Evolutionary conservation across 2,329 filamentous ascomycete genomes (phyloP).

Genomic region (Colletotrichum tabaci): DNA sequence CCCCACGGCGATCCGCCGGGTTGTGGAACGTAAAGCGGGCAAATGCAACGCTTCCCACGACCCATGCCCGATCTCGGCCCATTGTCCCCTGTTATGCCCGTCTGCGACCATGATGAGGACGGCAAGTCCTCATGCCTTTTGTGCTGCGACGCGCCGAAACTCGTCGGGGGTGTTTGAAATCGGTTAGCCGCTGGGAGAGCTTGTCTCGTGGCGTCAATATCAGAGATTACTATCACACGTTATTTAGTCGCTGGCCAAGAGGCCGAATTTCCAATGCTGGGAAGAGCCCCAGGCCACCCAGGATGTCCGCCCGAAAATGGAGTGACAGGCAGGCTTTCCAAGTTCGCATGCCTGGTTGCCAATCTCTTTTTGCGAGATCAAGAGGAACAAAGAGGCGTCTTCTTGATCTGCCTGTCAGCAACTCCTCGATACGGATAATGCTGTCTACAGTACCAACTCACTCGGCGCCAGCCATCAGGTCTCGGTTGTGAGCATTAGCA

Average conservation of each 20-base stretch:
- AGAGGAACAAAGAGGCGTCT: slow-evolving; percentile 49
- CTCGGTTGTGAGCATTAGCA: slow-evolving; percentile 72
- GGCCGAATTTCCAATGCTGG: slow-evolving; percentile 50
- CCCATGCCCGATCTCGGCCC: slow-evolving; percentile 30
- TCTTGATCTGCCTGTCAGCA: slow-evolving; percentile 62
- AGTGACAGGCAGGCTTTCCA: slow-evolving; percentile 64
- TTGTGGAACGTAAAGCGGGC: slow-evolving; percentile 6
- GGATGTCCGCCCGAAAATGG: slow-evolving; percentile 55
- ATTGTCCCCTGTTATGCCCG: slow-evolving; percentile 27
- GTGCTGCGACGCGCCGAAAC: background rate
- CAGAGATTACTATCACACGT: background rate
- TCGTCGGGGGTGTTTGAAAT: too few relatives aligned
- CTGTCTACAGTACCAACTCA: too few relatives aligned
- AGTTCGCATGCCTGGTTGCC: slow-evolving; percentile 62
- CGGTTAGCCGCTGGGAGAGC: background rate
- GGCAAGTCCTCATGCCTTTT: background rate
- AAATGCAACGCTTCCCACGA: slow-evolving; percentile 1
- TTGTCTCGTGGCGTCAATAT: background rate
- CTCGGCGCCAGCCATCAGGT: slow-evolving; percentile 68
- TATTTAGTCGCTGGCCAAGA: slow-evolving; percentile 45
- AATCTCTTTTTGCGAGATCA: slow-evolving; percentile 63
- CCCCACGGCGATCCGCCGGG: slow-evolving; percentile 33
- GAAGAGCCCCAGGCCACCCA: slow-evolving; percentile 68
- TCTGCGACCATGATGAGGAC: slow-evolving; percentile 5
- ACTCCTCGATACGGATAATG: slow-evolving; percentile 57